Base-by-base conservation (phyloP, 1,139 yeast genomes). In the Casaregolazyma lundiana region DNA sequence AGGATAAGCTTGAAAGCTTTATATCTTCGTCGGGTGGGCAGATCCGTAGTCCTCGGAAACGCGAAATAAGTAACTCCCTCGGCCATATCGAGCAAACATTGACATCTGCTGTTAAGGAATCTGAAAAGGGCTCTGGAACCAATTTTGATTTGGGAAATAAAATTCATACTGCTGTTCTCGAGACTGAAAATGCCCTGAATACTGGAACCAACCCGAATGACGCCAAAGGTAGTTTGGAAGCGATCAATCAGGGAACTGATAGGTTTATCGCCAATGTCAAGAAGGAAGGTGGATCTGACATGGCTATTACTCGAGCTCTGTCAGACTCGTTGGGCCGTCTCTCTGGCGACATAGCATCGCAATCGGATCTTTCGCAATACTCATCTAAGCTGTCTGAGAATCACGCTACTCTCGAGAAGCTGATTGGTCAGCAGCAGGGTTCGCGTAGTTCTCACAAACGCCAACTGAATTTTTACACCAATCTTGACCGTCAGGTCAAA, bases 201-300 rank as follows among this genome's bases (percentile, higher is more conserved):
- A 32, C 18, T 24, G 47, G 32, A 26, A 18, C 19, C 11, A 22
- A 13, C 18, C 19, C 42, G 13, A 24, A n/a, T 11, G 32, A 26
- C 3, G 32, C 32, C 15, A 26, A 26, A 11, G 13, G 6, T 26
- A 50, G 56, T 42, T 50, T 51, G 35, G 50, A 45, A 16, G 45
- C 54, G 1, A 26, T 45, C n/a, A 44, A 38, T 32, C 40, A 45
- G 26, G 54, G 51, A 2, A 45, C 42, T 4, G 51, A 51, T 16
- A 46, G 44, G 21, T 39, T 50, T n/a, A 49, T 61, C 15, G 52
- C 59, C 35, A 54, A 54, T 34, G 44, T 57, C 15, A 26, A 26
- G n/a, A 30, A 56, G 36, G 60, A 61, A 11, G 56, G 51, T 13
- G 49, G 47, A 13, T 17, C 53, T 4, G 58, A 54, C 36, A 32